These are phyloP conservation scores for Podospora tetraspora DNA, from an alignment of 495 filamentous ascomycete genomes.

Conservation along the genomic window DNA sequence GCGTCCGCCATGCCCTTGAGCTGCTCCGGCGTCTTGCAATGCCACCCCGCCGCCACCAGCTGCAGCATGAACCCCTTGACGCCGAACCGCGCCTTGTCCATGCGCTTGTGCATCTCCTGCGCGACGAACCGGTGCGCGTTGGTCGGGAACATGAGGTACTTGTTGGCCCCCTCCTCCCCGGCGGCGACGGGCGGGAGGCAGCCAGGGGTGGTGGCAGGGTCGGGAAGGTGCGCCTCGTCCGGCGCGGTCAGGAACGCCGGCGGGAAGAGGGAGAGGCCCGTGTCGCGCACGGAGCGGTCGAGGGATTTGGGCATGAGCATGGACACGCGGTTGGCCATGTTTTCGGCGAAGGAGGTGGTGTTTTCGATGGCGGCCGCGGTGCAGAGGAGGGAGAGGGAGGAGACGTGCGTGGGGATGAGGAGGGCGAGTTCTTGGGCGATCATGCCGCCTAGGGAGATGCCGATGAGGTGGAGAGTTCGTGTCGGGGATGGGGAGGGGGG, in stretches of 20 bases:
- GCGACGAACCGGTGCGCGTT: constrained; percentile 77
- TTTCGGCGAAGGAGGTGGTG: constrained; percentile 50
- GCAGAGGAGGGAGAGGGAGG: constrained; percentile 61
- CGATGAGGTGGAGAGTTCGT: constrained; percentile 61
- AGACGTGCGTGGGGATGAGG: constrained; percentile 57
- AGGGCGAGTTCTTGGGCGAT: constrained; percentile 75
- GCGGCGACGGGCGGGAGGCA: constrained; percentile 15
- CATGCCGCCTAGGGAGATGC: constrained; percentile 79
- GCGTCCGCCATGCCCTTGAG: constrained; percentile 55
- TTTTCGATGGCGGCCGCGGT: constrained; percentile 69
- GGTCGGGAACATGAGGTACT: constrained; percentile 54
- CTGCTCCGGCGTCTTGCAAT: constrained; percentile 62
- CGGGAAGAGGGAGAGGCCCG: constrained; percentile 57
- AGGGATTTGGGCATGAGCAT: constrained; percentile 65
- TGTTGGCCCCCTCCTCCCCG: neutral
- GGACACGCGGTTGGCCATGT: constrained; percentile 60
- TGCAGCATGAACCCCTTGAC: constrained; percentile 69
- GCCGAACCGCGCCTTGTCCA: constrained; percentile 49
- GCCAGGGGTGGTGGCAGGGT: constrained; percentile 18
- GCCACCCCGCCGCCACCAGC: constrained; percentile 72
- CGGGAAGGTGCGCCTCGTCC: constrained; percentile 50
- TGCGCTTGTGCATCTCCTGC: constrained; percentile 63
- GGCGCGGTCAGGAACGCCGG: constrained; percentile 53
- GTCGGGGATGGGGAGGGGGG: constrained; percentile 16
- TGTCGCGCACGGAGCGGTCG: constrained; percentile 44